Percentiles rank a stretch among this genome's conserved stretches.
Evolutionary conservation across 345 rosid species (phyloP).

Genomic region (Syzygium grande): DNA sequence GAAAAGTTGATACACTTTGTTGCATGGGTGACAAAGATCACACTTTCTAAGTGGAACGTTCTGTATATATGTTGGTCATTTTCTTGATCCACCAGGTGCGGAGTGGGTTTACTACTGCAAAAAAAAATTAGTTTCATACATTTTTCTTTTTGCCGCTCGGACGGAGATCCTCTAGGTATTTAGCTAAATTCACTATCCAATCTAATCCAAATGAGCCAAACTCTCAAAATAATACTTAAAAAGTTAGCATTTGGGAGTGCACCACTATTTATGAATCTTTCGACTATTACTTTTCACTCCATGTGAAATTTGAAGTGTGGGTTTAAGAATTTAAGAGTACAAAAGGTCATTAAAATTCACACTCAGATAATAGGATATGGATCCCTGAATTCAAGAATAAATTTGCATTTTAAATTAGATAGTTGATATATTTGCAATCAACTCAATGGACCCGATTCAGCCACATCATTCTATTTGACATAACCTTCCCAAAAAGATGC

Average conservation of each 20-base stretch:
- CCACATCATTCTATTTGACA: too few species aligned
- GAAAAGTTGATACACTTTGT: background rate
- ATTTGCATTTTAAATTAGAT: background rate
- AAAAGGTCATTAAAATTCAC: background rate
- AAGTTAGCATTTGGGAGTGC: background rate
- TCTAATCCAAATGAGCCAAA: background rate
- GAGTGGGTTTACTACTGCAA: background rate
- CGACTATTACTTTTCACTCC: background rate
- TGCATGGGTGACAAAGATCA: background rate
- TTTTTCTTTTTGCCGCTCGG: background rate
- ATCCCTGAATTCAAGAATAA: background rate
- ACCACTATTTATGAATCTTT: background rate
- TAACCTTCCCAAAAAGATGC: too few species aligned
- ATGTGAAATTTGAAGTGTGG: background rate
- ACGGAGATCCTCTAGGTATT: background rate
- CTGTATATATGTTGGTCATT: background rate
- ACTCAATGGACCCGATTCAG: background rate
- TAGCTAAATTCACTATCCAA: background rate
- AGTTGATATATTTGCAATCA: background rate
- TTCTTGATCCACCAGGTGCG: background rate
- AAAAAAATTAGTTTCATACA: background rate
- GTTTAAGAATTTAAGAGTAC: background rate
- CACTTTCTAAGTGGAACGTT: background rate
- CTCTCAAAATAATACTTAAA: background rate
- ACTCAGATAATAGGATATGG: background rate